These are phyloP conservation scores for Hypoxylon sp. DNA, from an alignment of 2,329 filamentous ascomycete species.

Conservation along the genomic window DNA sequence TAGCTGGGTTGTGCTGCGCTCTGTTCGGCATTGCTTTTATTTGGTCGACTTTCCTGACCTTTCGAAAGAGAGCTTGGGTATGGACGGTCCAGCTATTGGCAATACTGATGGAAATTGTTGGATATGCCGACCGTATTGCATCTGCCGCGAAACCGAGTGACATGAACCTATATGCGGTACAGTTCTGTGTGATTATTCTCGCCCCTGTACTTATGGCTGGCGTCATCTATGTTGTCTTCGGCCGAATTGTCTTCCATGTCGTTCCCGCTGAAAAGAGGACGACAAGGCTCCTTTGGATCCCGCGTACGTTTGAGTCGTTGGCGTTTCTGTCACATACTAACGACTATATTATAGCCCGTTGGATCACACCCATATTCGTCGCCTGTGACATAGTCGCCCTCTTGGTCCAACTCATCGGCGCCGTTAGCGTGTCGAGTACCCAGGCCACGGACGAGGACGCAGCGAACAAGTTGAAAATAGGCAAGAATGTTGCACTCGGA, in stretches of 20 bases:
- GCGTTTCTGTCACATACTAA: constrained; percentile 7
- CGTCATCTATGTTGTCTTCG: constrained; percentile 58
- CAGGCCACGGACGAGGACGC: constrained; percentile 53
- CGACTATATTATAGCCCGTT: constrained; percentile 41
- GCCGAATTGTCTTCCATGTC: constrained; percentile 58
- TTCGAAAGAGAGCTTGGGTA: constrained; percentile 51
- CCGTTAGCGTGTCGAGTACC: constrained; percentile 59
- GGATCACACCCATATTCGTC: constrained; percentile 53
- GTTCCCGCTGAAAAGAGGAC: constrained; percentile 55
- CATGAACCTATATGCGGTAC: constrained; percentile 53
- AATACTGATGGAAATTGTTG: constrained; percentile 56
- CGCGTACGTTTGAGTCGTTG: constrained; percentile 46
- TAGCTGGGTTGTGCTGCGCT: constrained; percentile 48
- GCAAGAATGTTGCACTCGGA: constrained; percentile 57
- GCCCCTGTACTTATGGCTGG: constrained; percentile 59
- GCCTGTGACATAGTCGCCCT: constrained; percentile 52
- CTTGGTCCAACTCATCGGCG: constrained; percentile 54
- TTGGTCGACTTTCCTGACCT: constrained; percentile 47
- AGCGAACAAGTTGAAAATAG: constrained; percentile 52
- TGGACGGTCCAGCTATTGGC: constrained; percentile 53
- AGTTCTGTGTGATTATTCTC: constrained; percentile 58
- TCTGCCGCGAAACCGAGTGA: constrained; percentile 50
- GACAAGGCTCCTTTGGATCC: constrained; percentile 56
- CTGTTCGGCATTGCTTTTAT: constrained; percentile 50
- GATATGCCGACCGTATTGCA: constrained; percentile 54